phyloP scores from a whole-genome alignment of 805 yeast species.

The Candida stauntonica region DNA sequence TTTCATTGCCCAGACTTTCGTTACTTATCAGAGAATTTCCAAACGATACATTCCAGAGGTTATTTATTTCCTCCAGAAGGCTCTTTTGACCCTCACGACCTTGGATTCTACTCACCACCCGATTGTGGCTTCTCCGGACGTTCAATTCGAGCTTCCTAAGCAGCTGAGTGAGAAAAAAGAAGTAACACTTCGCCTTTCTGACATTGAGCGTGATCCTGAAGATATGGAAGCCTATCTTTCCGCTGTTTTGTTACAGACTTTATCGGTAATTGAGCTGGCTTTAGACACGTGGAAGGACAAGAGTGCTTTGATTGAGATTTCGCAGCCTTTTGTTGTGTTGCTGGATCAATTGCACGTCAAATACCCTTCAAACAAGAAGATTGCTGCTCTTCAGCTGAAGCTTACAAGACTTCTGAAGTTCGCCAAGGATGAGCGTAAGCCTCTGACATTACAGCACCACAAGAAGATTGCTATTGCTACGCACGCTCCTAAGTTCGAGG shows the following conservation, averaged over 20 bases:
- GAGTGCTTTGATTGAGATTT: conserved; percentile 56
- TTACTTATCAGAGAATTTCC: conserved; percentile 73
- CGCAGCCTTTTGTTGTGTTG: conserved; percentile 41
- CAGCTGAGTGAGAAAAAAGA: conserved; percentile 4
- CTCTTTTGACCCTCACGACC: conserved; percentile 42
- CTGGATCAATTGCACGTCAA: conserved; percentile 37
- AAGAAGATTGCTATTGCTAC: conserved; percentile 80
- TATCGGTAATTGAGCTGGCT: conserved; percentile 30
- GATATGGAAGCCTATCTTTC: conserved; percentile 28
- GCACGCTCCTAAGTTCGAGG: conserved; percentile 88
- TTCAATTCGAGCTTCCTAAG: conserved; percentile 24
- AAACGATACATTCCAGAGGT: conserved; percentile 84
- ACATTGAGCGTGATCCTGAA: conserved; percentile 18
- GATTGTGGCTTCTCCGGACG: conserved; percentile 14
- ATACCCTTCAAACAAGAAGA: conserved; percentile 31
- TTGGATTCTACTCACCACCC: conserved; percentile 17
- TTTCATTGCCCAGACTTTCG: conserved; percentile 57
- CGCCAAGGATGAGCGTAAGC: conserved; percentile 48
- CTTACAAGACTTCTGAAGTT: conserved; percentile 47
- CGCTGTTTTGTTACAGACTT: conserved; percentile 26
- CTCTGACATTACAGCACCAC: conserved; percentile 79
- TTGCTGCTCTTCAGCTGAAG: conserved; percentile 38
- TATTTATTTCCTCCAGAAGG: conserved; percentile 49
- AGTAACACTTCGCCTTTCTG: conserved; percentile 16
- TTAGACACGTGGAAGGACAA: conserved; percentile 57